These are phyloP conservation scores for Syncephalastrum racemosum DNA, from an alignment of 371 early-diverging fungal species.

Conservation along the genomic window DNA sequence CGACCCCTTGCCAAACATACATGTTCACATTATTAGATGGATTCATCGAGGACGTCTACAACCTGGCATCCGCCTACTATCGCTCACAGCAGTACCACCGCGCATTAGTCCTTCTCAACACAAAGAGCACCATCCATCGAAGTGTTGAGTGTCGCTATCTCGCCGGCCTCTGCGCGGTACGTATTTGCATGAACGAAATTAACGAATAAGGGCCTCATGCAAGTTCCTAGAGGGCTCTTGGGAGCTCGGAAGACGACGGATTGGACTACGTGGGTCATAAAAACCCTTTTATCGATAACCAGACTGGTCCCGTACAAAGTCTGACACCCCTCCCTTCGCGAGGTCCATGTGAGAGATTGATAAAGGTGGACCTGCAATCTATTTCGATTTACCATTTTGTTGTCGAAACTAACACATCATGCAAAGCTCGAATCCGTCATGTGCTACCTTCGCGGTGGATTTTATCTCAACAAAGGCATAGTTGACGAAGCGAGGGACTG, in stretches of 20 bases:
- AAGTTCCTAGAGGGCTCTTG: slow-evolving; percentile 49
- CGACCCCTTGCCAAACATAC: background rate
- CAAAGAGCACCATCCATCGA: slow-evolving; percentile 43
- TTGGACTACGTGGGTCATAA: slow-evolving; percentile 57
- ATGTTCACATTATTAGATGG: background rate
- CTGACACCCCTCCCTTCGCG: background rate
- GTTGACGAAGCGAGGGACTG: slow-evolving; percentile 56
- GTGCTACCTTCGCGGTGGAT: slow-evolving; percentile 64
- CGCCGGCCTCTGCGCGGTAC: slow-evolving; percentile 66
- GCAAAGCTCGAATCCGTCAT: slow-evolving; percentile 62
- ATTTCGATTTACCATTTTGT: background rate
- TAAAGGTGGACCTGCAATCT: slow-evolving; percentile 1
- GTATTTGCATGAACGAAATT: slow-evolving; percentile 12
- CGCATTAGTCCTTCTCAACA: slow-evolving; percentile 56
- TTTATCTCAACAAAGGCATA: slow-evolving; percentile 54
- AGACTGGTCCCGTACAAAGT: slow-evolving; percentile 7
- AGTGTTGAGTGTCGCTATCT: slow-evolving; percentile 62
- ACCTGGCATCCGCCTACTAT: slow-evolving; percentile 61
- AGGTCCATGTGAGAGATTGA: slow-evolving; percentile 2
- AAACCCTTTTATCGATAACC: slow-evolving; percentile 50
- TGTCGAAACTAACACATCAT: background rate
- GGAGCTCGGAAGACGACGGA: slow-evolving; percentile 55
- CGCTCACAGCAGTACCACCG: slow-evolving; percentile 60
- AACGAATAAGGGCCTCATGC: slow-evolving; percentile 3
- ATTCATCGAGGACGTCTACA: slow-evolving; percentile 44